Conservation (phyloP, 208 protist genomes). For the Leishmania guyanensis region DNA sequence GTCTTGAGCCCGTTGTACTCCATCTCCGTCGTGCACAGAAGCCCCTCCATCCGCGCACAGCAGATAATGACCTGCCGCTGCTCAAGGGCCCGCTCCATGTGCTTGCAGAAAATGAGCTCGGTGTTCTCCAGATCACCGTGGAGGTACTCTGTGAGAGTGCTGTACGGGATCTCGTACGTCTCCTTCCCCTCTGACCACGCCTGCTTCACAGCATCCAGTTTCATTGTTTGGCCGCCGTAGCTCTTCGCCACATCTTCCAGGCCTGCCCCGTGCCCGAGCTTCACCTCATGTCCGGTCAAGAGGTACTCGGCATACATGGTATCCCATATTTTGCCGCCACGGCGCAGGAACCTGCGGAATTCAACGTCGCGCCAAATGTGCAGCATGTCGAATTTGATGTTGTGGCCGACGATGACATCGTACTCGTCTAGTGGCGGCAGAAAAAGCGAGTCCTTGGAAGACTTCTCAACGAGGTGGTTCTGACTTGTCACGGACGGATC, state of each 20-base stretch:
- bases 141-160: slow-evolving; percentile 84
- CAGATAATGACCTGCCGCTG: slow-evolving; percentile 86
- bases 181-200: slow-evolving; percentile 91
- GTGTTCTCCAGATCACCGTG: slow-evolving; percentile 93
- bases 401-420: slow-evolving; percentile 92
- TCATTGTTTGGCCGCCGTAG: slow-evolving; percentile 89
- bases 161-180: slow-evolving; percentile 89
- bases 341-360: slow-evolving; percentile 79
- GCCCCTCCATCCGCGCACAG: slow-evolving; percentile 86
- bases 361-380: slow-evolving; percentile 88
- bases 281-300: slow-evolving; percentile 86
- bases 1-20: slow-evolving; percentile 94
- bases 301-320: slow-evolving; percentile 95
- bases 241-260: slow-evolving; percentile 90
- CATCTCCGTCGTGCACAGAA: slow-evolving; percentile 94
- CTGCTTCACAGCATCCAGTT: slow-evolving; percentile 91
- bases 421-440: slow-evolving; percentile 90
- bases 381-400: slow-evolving; percentile 94
- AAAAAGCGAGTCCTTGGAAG: slow-evolving; percentile 83
- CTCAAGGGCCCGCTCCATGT: slow-evolving; percentile 79
- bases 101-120: slow-evolving; percentile 91
- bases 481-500: slow-evolving; percentile 62
- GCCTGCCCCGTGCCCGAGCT: slow-evolving; percentile 79
- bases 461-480: slow-evolving; percentile 73
- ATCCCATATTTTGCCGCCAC: slow-evolving; percentile 92